Percentiles rank a stretch among this genome's conserved stretches.
phyloP scores from a whole-genome alignment of 129 eudicot species.

The Oenanthe sinensis region DNA sequence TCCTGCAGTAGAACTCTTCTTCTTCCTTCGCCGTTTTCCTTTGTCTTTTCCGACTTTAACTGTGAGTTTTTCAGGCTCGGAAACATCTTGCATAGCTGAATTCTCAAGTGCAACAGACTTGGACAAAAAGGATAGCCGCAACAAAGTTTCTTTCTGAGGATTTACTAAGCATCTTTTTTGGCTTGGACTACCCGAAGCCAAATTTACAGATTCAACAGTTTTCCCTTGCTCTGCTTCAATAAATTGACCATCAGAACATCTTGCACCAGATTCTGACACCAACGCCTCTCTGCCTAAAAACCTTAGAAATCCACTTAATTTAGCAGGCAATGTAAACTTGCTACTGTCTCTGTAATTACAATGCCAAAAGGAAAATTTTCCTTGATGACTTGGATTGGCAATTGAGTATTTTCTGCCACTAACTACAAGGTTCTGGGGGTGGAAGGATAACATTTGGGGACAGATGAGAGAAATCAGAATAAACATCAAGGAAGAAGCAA shows the following conservation, averaged over 20 bases:
- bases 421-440: constrained; percentile 16
- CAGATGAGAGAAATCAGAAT: constrained; percentile 25
- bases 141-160: constrained; percentile 16
- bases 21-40: constrained; percentile 60
- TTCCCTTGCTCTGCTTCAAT: not conserved
- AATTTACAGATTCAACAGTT: constrained; percentile 7
- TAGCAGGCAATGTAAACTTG: constrained; percentile 12
- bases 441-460: constrained; percentile 19
- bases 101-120: constrained; percentile 25
- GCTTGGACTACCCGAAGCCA: constrained; percentile 1
- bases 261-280: constrained; percentile 8
- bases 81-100: constrained; percentile 12
- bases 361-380: constrained; percentile 24
- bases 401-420: constrained; percentile 26
- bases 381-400: constrained; percentile 3
- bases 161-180: constrained; percentile 10
- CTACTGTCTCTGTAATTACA: constrained; percentile 14
- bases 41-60: constrained; percentile 70
- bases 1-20: constrained; percentile 32
- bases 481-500: constrained; percentile 23
- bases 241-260: constrained; percentile 14
- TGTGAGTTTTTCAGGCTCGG: constrained; percentile 38
- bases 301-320: constrained; percentile 19
- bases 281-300: constrained; percentile 19
- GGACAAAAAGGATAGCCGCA: constrained; percentile 16